These are phyloP conservation scores for Guadua angustifolia DNA, from an alignment of 176 grass and related monocot species.

Conservation along the genomic window DNA sequence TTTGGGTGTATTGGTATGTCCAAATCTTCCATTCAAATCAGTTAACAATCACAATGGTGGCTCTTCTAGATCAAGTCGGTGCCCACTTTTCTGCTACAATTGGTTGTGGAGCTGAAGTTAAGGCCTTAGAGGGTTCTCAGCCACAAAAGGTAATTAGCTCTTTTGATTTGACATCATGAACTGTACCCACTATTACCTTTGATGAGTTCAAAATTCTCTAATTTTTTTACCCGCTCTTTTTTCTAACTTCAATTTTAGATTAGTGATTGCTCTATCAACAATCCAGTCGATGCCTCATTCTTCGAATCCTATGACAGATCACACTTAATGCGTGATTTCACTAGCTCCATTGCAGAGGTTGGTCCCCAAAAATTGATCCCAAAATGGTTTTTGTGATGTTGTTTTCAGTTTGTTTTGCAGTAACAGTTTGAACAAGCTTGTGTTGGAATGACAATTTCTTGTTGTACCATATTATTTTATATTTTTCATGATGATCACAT, in stretches of 20 bases:
- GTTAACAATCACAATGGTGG: constrained; percentile 52
- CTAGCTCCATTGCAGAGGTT: constrained; percentile 80
- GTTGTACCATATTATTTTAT: constrained; percentile 21
- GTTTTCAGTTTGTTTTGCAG: not conserved
- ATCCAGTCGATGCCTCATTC: constrained; percentile 78
- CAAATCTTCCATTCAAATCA: constrained; percentile 83
- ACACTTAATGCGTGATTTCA: constrained; percentile 81
- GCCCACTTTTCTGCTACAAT: constrained; percentile 82
- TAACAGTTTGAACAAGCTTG: not conserved
- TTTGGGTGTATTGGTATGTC: constrained; percentile 87
- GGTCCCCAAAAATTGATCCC: not conserved
- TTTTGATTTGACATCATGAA: constrained; percentile 6
- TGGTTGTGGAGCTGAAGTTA: constrained; percentile 70
- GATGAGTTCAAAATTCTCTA: not conserved
- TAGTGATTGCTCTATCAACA: constrained; percentile 61
- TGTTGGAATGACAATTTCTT: not conserved
- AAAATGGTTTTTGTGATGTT: not conserved
- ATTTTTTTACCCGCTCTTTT: too few species aligned
- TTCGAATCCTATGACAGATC: constrained; percentile 96
- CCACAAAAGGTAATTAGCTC: constrained; percentile 62
- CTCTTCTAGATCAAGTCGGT: constrained; percentile 53
- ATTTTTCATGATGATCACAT: not conserved
- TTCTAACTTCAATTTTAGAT: constrained; percentile 62
- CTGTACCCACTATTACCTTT: constrained; percentile 17
- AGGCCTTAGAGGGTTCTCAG: constrained; percentile 63